Conservation (phyloP, 1,139 yeast species). For the Pneumocystis wakefieldiae region DNA sequence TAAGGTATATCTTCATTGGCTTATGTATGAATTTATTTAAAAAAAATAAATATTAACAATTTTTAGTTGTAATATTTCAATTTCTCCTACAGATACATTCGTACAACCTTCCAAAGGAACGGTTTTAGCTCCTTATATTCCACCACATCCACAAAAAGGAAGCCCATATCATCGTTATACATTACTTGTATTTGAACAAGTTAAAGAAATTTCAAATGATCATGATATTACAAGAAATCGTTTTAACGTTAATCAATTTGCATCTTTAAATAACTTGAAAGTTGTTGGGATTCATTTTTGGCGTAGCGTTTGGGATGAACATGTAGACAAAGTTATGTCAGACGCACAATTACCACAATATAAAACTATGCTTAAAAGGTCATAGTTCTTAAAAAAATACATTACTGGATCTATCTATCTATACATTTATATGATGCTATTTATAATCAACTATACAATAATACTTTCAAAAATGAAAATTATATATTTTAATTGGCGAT, state of each 20-base stretch:
- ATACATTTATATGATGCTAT: neutral
- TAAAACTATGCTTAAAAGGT: neutral
- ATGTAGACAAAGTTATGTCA: slow-evolving; percentile 4
- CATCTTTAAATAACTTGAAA: slow-evolving; percentile 35
- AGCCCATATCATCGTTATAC: slow-evolving; percentile 68
- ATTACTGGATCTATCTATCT: neutral
- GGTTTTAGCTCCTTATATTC: slow-evolving; percentile 49
- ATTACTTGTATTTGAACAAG: slow-evolving; percentile 82
- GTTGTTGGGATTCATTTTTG: slow-evolving; percentile 88
- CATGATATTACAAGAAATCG: slow-evolving; percentile 27
- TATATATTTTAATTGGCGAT: neutral
- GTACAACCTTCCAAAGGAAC: slow-evolving; percentile 36
- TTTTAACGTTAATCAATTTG: slow-evolving; percentile 65
- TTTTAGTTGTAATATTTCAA: slow-evolving; percentile 34
- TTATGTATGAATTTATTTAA: slow-evolving; percentile 26
- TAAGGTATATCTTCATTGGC: slow-evolving; percentile 64
- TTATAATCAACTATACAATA: neutral
- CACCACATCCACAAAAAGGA: slow-evolving; percentile 85
- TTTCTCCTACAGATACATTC: slow-evolving; percentile 44
- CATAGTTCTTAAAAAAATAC: neutral
- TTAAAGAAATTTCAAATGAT: slow-evolving; percentile 16
- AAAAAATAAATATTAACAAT: neutral
- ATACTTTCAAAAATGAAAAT: neutral
- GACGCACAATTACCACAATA: neutral
- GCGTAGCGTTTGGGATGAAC: slow-evolving; percentile 64